A percentile compares a stretch with the other conserved stretches of the same genome.
Evolutionary conservation across 768 basidiomycete genomes (phyloP).

Genomic region (Boletus sp.): DNA sequence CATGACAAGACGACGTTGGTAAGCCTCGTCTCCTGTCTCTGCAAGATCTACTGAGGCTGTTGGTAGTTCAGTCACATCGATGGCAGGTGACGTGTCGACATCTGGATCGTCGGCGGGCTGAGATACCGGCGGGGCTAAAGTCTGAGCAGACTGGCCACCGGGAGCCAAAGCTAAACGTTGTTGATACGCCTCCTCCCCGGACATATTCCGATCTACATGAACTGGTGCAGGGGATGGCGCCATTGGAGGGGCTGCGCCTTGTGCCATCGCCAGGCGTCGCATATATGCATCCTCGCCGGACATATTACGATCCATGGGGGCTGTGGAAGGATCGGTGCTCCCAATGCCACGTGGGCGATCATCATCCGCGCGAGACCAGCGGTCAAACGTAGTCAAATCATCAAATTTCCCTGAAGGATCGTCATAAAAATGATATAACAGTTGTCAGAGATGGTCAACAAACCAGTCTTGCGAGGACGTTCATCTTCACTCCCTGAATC

Average conservation of each 20-base stretch:
- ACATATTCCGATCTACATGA: conserved; percentile 45
- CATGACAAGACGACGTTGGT: conserved; percentile 61
- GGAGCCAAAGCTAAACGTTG: conserved; percentile 69
- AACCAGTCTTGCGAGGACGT: conserved; percentile 69
- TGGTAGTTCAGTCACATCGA: conserved; percentile 3
- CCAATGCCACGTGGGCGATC: conserved; percentile 34
- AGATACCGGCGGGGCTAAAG: conserved; percentile 24
- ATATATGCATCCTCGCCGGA: conserved; percentile 83
- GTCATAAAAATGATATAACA: conserved; percentile 27
- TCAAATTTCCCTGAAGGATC: conserved; percentile 33
- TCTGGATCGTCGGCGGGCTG: conserved; percentile 19
- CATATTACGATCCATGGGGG: conserved; percentile 44
- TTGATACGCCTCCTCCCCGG: conserved; percentile 80
- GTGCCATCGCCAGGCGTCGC: conserved; percentile 72
- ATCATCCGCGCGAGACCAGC: conserved; percentile 56
- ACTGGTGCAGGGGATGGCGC: conserved; percentile 34
- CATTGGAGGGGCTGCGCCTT: conserved; percentile 22
- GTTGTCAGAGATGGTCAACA: conserved; percentile 9
- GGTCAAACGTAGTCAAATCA: conserved; percentile 42
- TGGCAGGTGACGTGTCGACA: conserved; percentile 11
- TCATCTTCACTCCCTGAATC: conserved; percentile 69
- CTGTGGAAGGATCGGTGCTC: conserved; percentile 29
- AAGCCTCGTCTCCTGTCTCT: conserved; percentile 68
- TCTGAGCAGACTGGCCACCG: conserved; percentile 20
- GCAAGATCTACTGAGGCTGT: conserved; percentile 10